Percentiles rank a stretch among this genome's conserved stretches.
phyloP scores from a whole-genome alignment of 2,329 filamentous ascomycete species.

The Trichoderma arundinaceum region DNA sequence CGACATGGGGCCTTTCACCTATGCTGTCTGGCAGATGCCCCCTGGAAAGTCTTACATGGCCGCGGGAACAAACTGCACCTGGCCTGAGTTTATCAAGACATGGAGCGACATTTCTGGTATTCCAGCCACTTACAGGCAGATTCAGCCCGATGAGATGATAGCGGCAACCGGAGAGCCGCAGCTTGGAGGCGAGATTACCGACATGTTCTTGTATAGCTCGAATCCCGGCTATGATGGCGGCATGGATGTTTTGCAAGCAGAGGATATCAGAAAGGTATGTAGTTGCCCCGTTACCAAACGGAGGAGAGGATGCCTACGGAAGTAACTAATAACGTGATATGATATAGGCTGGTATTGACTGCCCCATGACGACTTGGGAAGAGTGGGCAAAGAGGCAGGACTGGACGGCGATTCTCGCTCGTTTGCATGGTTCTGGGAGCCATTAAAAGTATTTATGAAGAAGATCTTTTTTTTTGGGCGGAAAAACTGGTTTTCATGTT shows the following conservation, averaged over 20 bases:
- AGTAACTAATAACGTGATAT: neutral
- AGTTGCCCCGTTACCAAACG: neutral
- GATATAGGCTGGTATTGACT: slow-evolving; percentile 51
- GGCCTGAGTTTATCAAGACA: slow-evolving; percentile 52
- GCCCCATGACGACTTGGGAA: slow-evolving; percentile 49
- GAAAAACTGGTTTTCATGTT: neutral
- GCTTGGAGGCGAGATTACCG: slow-evolving; percentile 50
- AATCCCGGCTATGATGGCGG: slow-evolving; percentile 57
- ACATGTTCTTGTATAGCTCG: slow-evolving; percentile 55
- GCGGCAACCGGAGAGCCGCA: slow-evolving; percentile 46
- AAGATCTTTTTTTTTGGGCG: too few relatives aligned
- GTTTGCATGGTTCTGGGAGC: neutral
- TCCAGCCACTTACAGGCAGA: slow-evolving; percentile 47
- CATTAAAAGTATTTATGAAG: neutral
- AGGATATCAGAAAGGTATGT: slow-evolving; percentile 52
- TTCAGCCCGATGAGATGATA: slow-evolving; percentile 50
- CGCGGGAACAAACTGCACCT: slow-evolving; percentile 52
- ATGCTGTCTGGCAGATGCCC: slow-evolving; percentile 56
- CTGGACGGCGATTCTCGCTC: slow-evolving; percentile 39
- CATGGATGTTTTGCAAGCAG: slow-evolving; percentile 50
- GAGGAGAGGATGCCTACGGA: neutral
- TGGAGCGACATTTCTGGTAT: slow-evolving; percentile 49
- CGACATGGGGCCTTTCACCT: slow-evolving; percentile 55
- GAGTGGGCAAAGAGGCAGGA: slow-evolving; percentile 47
- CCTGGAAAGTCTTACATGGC: slow-evolving; percentile 57